Evolutionary conservation across 2,329 filamentous ascomycete genomes (phyloP), one percentile per base, ranked within the genome.

Genomic region (Diplodia sapinea): DNA sequence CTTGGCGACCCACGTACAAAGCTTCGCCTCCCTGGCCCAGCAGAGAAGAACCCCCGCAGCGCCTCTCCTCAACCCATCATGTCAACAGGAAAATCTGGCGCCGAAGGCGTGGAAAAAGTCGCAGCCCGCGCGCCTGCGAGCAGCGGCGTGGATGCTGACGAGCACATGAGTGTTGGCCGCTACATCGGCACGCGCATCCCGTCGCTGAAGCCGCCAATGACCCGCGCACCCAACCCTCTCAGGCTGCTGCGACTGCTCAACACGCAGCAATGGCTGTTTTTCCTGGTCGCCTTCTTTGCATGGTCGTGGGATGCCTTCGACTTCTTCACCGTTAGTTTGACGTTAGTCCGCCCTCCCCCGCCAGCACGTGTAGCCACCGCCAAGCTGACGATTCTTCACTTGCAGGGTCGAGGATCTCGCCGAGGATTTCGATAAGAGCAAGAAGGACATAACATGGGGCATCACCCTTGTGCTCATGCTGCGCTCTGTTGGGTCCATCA

Each of bases 251-350:
- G 77, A 20, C 74, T 86, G 55, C 79, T 88, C 7, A 87, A 85
- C 69, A 73, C 73, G 36, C 82, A 86, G 57, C 85, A 87, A 79
- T 87, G 85, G 85, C 79, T 87, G n/a, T 86, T 87, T 76, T 87
- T 87, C 74, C 73, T 80, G 8, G 78, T 80, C 49, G 76, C 79
- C 1, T 82, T 82, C 68, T 72, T 81, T 17, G 85, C 80, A 2
- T 88, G 86, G 84, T 71, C 76, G 0, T 79, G 78, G 78, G 78
- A 80, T 49, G 81, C 86, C 0, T 87, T 88, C 67, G 86, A 88
- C 72, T 88, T 88, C 78, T 88, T 88, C 77, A 87, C 86, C 29
- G 86, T 88, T 29, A 87, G 84, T 5, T 76, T 88, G 62, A 86
- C 85, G 56, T 61, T 40, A 49, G 56, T 61, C 31, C 13, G 7